These are phyloP conservation scores for Candida palmyrensis DNA, from an alignment of 805 yeast species.

Conservation along the genomic window DNA sequence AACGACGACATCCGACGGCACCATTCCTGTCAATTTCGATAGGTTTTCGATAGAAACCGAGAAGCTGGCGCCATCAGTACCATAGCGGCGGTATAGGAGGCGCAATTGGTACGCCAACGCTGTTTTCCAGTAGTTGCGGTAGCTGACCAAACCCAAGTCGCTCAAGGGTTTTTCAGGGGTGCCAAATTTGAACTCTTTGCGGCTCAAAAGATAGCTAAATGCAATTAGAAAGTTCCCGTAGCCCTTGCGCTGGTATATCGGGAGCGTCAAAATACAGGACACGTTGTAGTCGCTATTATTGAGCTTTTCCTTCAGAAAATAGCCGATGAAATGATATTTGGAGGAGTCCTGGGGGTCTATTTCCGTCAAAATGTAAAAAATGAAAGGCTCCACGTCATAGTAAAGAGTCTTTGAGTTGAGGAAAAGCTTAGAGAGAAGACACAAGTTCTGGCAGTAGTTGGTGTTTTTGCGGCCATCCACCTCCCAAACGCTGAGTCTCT, in stretches of 20 bases:
- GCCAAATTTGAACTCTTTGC: conserved; percentile 73
- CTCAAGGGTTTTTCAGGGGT: conserved; percentile 95
- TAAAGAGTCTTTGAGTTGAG: conserved; percentile 87
- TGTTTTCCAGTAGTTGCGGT: conserved; percentile 81
- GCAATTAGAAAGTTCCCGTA: conserved; percentile 86
- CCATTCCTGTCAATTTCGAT: conserved; percentile 77
- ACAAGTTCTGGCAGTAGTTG: conserved; percentile 81
- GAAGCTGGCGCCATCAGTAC: background rate
- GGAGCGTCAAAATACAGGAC: conserved; percentile 86
- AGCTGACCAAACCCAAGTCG: conserved; percentile 79
- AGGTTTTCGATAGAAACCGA: conserved; percentile 54
- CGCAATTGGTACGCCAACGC: conserved; percentile 49
- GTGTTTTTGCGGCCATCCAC: conserved; percentile 80
- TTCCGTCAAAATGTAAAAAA: conserved; percentile 81
- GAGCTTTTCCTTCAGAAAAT: conserved; percentile 84
- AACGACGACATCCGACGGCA: conserved; percentile 76
- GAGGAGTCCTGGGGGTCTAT: conserved; percentile 39
- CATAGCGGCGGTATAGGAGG: conserved; percentile 17
- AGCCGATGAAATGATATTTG: conserved; percentile 80
- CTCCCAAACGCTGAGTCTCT: conserved; percentile 37
- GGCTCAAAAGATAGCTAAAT: conserved; percentile 76
- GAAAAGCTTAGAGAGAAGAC: conserved; percentile 84
- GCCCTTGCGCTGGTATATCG: conserved; percentile 82
- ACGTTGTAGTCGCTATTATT: conserved; percentile 76
- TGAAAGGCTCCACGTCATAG: conserved; percentile 93